A percentile compares a stretch with the other conserved stretches of the same genome.
Evolutionary conservation across 2,329 filamentous ascomycete species (phyloP).

Genomic region (Fusarium mangiferae): DNA sequence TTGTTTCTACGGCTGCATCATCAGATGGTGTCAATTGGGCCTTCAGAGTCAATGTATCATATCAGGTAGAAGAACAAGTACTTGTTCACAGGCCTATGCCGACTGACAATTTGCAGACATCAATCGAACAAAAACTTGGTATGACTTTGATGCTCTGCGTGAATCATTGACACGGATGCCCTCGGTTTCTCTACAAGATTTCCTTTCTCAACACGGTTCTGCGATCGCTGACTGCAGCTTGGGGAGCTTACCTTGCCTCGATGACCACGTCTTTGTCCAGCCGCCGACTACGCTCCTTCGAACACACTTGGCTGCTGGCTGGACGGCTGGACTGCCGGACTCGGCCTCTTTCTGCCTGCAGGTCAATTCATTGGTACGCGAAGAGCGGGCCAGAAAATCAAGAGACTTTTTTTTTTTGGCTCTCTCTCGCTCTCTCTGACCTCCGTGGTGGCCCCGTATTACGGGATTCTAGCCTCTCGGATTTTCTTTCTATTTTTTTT

Average conservation of each 20-base stretch:
- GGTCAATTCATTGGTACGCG: conserved; percentile 7
- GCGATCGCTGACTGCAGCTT: background rate
- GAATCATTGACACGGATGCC: background rate
- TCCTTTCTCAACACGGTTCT: background rate
- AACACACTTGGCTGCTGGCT: background rate
- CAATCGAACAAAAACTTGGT: background rate
- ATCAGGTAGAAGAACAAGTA: background rate
- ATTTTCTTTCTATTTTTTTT: background rate
- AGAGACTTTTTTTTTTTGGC: conserved; percentile 22
- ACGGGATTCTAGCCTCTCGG: background rate
- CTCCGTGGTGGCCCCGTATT: background rate
- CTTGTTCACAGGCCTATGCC: background rate
- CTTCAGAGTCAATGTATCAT: conserved; percentile 12
- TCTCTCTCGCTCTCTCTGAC: background rate
- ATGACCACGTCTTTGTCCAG: background rate
- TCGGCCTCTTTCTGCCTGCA: conserved; percentile 28
- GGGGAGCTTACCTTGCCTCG: background rate
- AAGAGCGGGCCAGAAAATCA: conserved; percentile 2
- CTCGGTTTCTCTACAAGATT: background rate
- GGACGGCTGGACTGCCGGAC: conserved; percentile 6
- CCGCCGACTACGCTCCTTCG: background rate
- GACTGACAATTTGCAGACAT: background rate
- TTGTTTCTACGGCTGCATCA: background rate
- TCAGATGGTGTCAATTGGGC: background rate
- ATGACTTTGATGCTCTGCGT: background rate